These are phyloP conservation scores for Lachnellula cervina DNA, from an alignment of 2,329 filamentous ascomycete species.

Conservation along the genomic window DNA sequence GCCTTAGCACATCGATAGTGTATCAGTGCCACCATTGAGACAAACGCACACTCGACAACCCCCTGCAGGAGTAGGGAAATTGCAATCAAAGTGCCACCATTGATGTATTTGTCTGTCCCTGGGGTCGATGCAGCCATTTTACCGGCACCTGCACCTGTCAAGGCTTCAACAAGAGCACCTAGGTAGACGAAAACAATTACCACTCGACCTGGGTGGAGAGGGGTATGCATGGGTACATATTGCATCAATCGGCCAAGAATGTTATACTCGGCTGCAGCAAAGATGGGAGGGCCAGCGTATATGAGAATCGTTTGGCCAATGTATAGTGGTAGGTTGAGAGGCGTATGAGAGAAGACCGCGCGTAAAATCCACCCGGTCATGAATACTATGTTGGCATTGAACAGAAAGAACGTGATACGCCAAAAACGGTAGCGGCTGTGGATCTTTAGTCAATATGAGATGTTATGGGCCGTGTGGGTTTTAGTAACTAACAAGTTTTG, in stretches of 20 bases:
- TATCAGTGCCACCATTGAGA: constrained; percentile 10
- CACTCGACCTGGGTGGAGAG: constrained; percentile 34
- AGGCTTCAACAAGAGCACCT: constrained; percentile 31
- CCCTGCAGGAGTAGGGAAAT: constrained; percentile 31
- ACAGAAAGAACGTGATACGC: constrained; percentile 35
- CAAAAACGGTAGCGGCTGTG: constrained; percentile 31
- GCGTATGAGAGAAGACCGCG: constrained; percentile 21
- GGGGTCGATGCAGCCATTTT: constrained; percentile 20
- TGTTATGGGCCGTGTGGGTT: not conserved
- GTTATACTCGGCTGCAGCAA: constrained; percentile 35
- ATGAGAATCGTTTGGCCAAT: constrained; percentile 34
- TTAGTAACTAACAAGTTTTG: constrained; percentile 32
- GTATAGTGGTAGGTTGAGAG: constrained; percentile 31
- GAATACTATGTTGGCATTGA: constrained; percentile 34
- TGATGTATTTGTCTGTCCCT: not conserved
- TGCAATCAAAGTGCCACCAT: constrained; percentile 28
- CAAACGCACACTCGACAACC: constrained; percentile 29
- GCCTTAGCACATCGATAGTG: constrained; percentile 28
- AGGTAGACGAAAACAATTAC: constrained; percentile 34
- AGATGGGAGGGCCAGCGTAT: constrained; percentile 34
- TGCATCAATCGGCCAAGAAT: constrained; percentile 34
- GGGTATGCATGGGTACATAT: constrained; percentile 36
- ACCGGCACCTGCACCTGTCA: constrained; percentile 32
- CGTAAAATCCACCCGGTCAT: constrained; percentile 35
- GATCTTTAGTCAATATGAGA: no score